These are phyloP conservation scores for Moesziomyces parantarcticus DNA, from an alignment of 1,284 basidiomycete species.

Conservation along the genomic window DNA sequence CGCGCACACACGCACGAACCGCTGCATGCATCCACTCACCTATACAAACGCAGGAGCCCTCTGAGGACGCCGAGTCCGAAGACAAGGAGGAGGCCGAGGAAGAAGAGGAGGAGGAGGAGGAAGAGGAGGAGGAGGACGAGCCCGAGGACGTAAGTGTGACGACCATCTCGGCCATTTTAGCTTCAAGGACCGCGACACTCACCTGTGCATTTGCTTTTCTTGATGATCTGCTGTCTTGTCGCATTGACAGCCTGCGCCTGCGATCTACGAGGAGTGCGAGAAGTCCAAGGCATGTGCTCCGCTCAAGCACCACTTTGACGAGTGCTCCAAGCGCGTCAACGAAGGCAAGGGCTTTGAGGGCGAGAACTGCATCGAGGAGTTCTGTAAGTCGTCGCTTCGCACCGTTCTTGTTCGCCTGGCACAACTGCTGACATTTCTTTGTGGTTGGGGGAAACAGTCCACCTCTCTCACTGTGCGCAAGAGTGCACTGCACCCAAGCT, in stretches of 20 bases:
- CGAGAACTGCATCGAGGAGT: slow-evolving; percentile 68
- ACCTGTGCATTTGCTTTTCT: not conserved
- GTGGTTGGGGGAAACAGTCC: slow-evolving; percentile 51
- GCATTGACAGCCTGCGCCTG: slow-evolving; percentile 41
- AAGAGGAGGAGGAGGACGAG: slow-evolving; percentile 52
- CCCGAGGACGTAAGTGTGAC: slow-evolving; percentile 63
- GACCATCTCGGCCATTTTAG: not conserved
- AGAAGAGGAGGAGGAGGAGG: slow-evolving; percentile 45
- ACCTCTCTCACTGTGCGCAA: slow-evolving; percentile 63
- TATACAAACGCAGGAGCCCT: slow-evolving; percentile 24
- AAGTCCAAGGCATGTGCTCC: slow-evolving; percentile 63
- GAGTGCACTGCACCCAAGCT: slow-evolving; percentile 65
- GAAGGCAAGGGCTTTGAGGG: slow-evolving; percentile 64
- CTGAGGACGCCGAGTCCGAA: slow-evolving; percentile 37
- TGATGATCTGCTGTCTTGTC: not conserved
- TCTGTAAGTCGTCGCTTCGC: slow-evolving; percentile 55
- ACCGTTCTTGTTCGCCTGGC: not conserved
- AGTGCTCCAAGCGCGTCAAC: slow-evolving; percentile 64
- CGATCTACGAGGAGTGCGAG: slow-evolving; percentile 64
- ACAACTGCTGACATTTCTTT: no score
- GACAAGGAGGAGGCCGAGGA: slow-evolving; percentile 57
- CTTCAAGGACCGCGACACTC: not conserved
- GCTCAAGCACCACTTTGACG: slow-evolving; percentile 67
- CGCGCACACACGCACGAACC: slow-evolving; percentile 2
- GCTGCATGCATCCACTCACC: no score